Evolutionary conservation across 2,329 filamentous ascomycete species (phyloP), one percentile per base, ranked within the genome.

Genomic region (Ophioceras dolichostomum): DNA sequence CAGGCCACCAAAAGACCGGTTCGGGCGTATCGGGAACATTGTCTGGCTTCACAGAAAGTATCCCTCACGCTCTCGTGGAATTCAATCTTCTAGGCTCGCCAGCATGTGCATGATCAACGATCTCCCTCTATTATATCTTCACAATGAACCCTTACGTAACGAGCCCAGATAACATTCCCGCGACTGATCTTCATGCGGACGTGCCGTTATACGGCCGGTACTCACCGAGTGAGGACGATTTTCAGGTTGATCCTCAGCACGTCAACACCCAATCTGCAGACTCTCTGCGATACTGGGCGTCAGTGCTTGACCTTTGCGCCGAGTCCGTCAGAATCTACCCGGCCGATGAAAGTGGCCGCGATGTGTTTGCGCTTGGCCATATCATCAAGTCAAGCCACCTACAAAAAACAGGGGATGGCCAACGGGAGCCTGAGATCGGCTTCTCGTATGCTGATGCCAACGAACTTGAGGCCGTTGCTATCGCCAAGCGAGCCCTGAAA

Each of bases 381-480:
- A 61, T 61, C 28, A 39, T 61, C 41, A 61, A 61, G 41, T 60
- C 59, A 5, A 51, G 50, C 21, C 56, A 60, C 43, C 49, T 56
- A 10, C 50, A 58, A 29, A 24, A 39, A 5, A 17, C 37, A 16
- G 32, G 33, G 12, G 13, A 32, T 13, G 17, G 31, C 31, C 35
- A 32, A 32, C 38, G 12, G 13, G 20, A 18, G 3, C n/a, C n/a
- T n/a, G 38, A 34, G 29, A 36, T 40, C 39, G 56, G 61, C 43
- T 64, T 56, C 46, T 58, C 59, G 10, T 60, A 54, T 37, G 54
- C 56, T 12, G 61, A 65, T 47, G 50, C 49, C 3, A 65, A 65
- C 41, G 61, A 65, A 39, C 37, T 55, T 2, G 29, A 47, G n/a
- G 60, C 57, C 17, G 50, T 48, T 43, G 36, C 43, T 37, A 24